Evolutionary conservation across 768 basidiomycete species (phyloP), one percentile per base, ranked within the genome.

Genomic region (Dentipellis fragilis): DNA sequence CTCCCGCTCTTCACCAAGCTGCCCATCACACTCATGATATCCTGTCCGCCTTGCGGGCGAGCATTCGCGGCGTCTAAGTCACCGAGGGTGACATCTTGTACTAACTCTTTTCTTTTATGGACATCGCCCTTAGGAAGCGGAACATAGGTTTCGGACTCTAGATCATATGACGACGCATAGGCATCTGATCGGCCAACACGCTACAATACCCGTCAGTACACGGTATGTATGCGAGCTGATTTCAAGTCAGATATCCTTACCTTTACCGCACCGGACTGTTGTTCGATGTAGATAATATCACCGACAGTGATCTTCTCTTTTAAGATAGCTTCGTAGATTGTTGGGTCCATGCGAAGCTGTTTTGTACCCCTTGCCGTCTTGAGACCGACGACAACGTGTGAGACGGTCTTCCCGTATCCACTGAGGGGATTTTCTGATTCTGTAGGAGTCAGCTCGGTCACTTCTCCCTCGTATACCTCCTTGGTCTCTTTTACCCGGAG

Each of bases 401-500:
- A 93, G 52, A 98, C 89, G 2, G 95, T 97, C 73, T 98, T 99
- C 58, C 96, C 96, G 68, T 97, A 98, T 42, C 95, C 94, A 54
- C 89, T 93, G 47, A 98, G 77, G 23, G 96, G 96, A 71, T 98
- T 98, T 70, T 98, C 95, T 12, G 95, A 81, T 72, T 98, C 96
- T 19, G 91, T 83, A 2, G 96, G 96, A 3, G 95, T 96, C 58
- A 98, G 73, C 66, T 98, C 95, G 9, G 95, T 98, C 16, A 99
- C 89, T 72, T 99, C 95, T 57, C 96, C 95, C 69, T 98, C 95
- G 70, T 94, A 98, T 7, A 98, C 93, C 66, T 96, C 93, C 68
- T 99, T 98, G 6, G 94, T 97, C 71, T 98, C 96, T 71, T 98
- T 98, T 76, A 98, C 96, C 68, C 95, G 84, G 38, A 98, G 79